Conservation (phyloP, 345 rosid genomes). For the Salix dunnii region DNA sequence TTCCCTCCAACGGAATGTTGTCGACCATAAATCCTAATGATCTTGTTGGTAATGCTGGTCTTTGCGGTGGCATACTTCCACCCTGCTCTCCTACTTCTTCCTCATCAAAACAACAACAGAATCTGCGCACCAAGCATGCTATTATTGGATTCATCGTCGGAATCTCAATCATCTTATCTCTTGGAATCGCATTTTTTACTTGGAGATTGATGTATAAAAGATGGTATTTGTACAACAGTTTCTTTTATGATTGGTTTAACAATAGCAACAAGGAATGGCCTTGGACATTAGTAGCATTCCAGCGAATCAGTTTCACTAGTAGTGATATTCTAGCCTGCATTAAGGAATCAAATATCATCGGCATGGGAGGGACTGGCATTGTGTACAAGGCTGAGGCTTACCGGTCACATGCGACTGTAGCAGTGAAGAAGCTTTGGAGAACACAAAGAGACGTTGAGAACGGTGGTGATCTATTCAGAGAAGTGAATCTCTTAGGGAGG, state of each 20-base stretch:
- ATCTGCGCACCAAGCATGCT: constrained; percentile 47
- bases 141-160: constrained; percentile 63
- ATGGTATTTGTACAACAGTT: constrained; percentile 51
- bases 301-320: constrained; percentile 76
- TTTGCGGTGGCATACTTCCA: constrained; percentile 75
- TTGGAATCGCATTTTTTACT: constrained; percentile 43
- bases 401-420: constrained; percentile 47
- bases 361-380: constrained; percentile 89
- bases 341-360: constrained; percentile 74
- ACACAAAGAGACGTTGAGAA: constrained; percentile 56
- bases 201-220: constrained; percentile 44
- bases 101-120: constrained; percentile 38
- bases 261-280: constrained; percentile 73
- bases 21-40: constrained; percentile 76
- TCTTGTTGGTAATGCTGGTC: constrained; percentile 64
- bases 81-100: constrained; percentile 53
- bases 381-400: constrained; percentile 80
- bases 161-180: constrained; percentile 50
- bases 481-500: constrained; percentile 80
- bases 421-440: constrained; percentile 90
- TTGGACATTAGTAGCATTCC: constrained; percentile 89
- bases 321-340: constrained; percentile 66
- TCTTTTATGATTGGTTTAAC: constrained; percentile 47
- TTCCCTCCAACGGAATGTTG: constrained; percentile 71
- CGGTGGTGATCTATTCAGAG: constrained; percentile 66